Evolutionary conservation across 2,329 filamentous ascomycete genomes (phyloP).

Genomic region (Fusarium cicatricum): DNA sequence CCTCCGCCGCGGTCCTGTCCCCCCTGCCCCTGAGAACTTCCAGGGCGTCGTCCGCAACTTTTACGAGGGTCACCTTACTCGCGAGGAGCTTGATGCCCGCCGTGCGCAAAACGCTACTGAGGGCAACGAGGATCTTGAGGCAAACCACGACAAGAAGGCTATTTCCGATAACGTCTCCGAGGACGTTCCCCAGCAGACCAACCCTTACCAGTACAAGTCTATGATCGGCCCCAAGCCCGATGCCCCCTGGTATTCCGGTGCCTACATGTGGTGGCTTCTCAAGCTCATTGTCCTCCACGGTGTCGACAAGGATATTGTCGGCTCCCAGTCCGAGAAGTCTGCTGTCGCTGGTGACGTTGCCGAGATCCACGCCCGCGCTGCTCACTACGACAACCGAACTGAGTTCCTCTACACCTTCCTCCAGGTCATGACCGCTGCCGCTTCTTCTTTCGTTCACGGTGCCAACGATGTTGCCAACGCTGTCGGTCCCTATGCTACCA

Average conservation of each 20-base stretch:
- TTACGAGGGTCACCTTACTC: constrained; percentile 64
- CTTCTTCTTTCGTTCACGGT: constrained; percentile 71
- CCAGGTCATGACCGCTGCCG: constrained; percentile 67
- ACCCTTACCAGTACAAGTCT: constrained; percentile 40
- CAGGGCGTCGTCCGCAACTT: constrained; percentile 59
- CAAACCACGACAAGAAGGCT: constrained; percentile 41
- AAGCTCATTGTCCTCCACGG: constrained; percentile 59
- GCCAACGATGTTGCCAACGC: constrained; percentile 73
- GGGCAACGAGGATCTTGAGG: constrained; percentile 35
- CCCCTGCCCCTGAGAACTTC: constrained; percentile 53
- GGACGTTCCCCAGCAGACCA: constrained; percentile 59
- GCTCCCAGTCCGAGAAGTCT: constrained; percentile 47
- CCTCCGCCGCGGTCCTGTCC: constrained; percentile 50
- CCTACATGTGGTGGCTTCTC: constrained; percentile 54
- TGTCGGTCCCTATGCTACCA: constrained; percentile 69
- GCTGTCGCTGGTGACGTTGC: constrained; percentile 62
- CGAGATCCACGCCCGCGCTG: constrained; percentile 63
- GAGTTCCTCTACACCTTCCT: constrained; percentile 69
- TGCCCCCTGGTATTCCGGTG: constrained; percentile 53
- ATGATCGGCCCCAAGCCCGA: constrained; percentile 52
- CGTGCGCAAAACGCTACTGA: constrained; percentile 41
- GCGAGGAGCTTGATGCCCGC: constrained; percentile 58
- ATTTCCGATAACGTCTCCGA: constrained; percentile 58
- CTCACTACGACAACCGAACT: constrained; percentile 68
- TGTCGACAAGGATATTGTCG: constrained; percentile 53